Evolutionary conservation across 2,329 filamentous ascomycete genomes (phyloP).

Genomic region (Tolypocladium sp.): DNA sequence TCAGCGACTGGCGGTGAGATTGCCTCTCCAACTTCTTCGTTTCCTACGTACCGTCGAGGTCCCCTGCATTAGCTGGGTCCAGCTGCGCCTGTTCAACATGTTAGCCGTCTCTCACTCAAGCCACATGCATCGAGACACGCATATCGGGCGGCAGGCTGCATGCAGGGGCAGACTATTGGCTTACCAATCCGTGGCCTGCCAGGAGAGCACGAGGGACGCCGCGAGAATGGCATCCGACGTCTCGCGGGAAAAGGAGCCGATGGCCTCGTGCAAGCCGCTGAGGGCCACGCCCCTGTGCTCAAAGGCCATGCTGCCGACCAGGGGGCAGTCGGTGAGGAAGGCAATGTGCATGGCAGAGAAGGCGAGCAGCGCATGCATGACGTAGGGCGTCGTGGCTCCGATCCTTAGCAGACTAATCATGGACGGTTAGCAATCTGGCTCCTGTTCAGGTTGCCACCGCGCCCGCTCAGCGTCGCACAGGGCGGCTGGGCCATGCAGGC

Average conservation of each 20-base stretch:
- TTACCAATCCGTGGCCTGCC: slow-evolving; percentile 95
- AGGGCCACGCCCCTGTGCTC: slow-evolving; percentile 81
- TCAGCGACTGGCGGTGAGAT: background rate
- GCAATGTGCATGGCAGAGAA: slow-evolving; percentile 93
- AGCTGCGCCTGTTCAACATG: slow-evolving; percentile 62
- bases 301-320: slow-evolving; percentile 81
- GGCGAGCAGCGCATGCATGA: slow-evolving; percentile 87
- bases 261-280: slow-evolving; percentile 80
- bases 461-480: slow-evolving; percentile 6
- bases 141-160: background rate
- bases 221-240: slow-evolving; percentile 89
- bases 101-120: slow-evolving; percentile 9
- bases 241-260: slow-evolving; percentile 72
- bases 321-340: slow-evolving; percentile 75
- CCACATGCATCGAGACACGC: background rate
- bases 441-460: background rate
- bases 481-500: background rate
- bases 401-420: slow-evolving; percentile 53
- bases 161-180: slow-evolving; percentile 16
- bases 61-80: slow-evolving; percentile 87
- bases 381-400: slow-evolving; percentile 72
- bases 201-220: slow-evolving; percentile 83
- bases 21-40: background rate
- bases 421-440: background rate
- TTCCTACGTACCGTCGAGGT: slow-evolving; percentile 65